phyloP scores from a whole-genome alignment of 176 grass and related monocot species.

The Cenchrus fungigraminus region DNA sequence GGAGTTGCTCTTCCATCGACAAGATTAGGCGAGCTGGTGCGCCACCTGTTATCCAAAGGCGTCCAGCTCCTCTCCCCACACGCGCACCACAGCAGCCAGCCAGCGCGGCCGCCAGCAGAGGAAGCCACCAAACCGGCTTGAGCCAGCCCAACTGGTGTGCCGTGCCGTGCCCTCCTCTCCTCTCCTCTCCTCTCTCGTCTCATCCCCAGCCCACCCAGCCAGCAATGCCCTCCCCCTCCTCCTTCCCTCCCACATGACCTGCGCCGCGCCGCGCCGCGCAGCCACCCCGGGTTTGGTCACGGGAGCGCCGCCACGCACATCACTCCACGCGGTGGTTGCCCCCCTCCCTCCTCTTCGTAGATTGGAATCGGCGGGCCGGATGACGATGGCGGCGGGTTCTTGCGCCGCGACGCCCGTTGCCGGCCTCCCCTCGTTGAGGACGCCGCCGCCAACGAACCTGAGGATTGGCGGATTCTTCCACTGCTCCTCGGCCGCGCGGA shows the following conservation, averaged over 20 bases:
- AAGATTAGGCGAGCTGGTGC: not conserved
- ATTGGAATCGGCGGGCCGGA: constrained; percentile 7
- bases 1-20: too few species aligned
- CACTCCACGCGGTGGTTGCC: not conserved
- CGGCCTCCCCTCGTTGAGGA: not conserved
- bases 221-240: constrained; percentile 24
- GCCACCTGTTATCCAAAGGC: constrained; percentile 39
- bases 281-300: not conserved
- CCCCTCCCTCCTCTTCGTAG: not conserved
- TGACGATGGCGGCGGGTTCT: constrained; percentile 23
- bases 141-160: constrained; percentile 22
- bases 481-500: not conserved
- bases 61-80: not conserved
- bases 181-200: constrained; percentile 13
- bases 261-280: constrained; percentile 23
- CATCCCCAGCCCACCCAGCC: constrained; percentile 17
- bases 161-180: not conserved
- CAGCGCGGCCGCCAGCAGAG: constrained; percentile 16
- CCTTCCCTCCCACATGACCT: constrained; percentile 24
- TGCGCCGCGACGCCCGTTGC: constrained; percentile 20
- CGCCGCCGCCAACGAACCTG: not conserved
- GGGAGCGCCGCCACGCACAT: constrained; percentile 16
- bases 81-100: constrained; percentile 28
- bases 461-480: not conserved
- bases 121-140: constrained; percentile 27